Evolutionary conservation across 208 protist species (phyloP).

Genomic region (Trypanosoma melophagium): DNA sequence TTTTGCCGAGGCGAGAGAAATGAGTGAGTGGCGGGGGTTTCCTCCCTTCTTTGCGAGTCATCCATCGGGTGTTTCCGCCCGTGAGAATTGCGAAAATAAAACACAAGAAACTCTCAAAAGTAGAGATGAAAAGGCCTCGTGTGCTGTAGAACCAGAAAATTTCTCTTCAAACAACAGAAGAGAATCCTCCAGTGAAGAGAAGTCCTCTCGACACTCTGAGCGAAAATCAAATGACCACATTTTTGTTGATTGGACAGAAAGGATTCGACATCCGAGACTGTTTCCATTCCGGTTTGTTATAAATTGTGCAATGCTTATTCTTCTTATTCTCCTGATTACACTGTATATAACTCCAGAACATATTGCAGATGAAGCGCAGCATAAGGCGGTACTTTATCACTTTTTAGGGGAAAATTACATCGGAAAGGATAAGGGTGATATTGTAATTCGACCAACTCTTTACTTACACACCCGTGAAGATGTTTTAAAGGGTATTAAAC

Average conservation of each 20-base stretch:
- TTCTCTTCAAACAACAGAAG: no score
- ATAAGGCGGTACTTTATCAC: slow-evolving; percentile 41
- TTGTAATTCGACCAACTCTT: slow-evolving; percentile 45
- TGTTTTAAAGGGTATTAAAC: slow-evolving; percentile 38
- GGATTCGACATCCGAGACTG: slow-evolving; percentile 33
- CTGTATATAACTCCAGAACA: slow-evolving; percentile 41
- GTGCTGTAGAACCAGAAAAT: no score
- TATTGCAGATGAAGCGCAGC: slow-evolving; percentile 42
- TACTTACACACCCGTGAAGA: slow-evolving; percentile 38
- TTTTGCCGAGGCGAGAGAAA: no score
- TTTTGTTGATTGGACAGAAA: slow-evolving; percentile 39
- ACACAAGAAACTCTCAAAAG: no score
- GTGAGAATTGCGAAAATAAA: no score
- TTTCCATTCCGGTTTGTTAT: slow-evolving; percentile 48
- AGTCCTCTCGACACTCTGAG: no score
- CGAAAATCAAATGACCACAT: slow-evolving; percentile 42
- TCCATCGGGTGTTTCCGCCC: no score
- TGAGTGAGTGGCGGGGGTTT: no score
- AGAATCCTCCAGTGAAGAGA: no score
- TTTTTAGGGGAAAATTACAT: slow-evolving; percentile 44
- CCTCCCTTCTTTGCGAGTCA: no score
- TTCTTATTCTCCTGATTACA: slow-evolving; percentile 35
- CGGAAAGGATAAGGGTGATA: slow-evolving; percentile 50
- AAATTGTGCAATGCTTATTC: slow-evolving; percentile 42
- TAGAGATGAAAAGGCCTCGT: no score